Base-by-base conservation (phyloP, 1,284 basidiomycete species). In the Naganishia albida region DNA sequence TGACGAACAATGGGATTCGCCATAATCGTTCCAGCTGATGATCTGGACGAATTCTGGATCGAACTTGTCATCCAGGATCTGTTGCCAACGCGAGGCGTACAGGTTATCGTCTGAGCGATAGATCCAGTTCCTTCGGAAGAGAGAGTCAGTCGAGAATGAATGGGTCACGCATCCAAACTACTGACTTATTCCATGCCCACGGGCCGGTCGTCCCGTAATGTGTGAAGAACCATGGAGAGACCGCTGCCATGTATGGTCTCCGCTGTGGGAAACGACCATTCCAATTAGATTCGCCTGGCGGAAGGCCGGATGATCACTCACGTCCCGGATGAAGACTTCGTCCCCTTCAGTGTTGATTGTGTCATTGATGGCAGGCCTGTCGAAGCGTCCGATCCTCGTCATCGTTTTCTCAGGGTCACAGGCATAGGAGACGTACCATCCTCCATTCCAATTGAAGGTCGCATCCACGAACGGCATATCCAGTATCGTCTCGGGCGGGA, bases 191-290 rank as follows among this genome's bases (percentile, higher is more conserved):
- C 70, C 73, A 80, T 0, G 74, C 77, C 73, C 73, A 80, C 25
- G 72, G 62, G 7, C 77, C 77, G 16, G 67, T 68, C 15, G 70
- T 74, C 13, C 79, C 79, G 65, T 80, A 80, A 67, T 80, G 78
- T 3, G 85, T 85, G 71, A 84, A 86, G 76, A 86, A 86, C 79
- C 84, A 82, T 3, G 85, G 85, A 0, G 84, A 85, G 13, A 86
- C 80, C 3, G 83, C 82, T 0, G 85, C 85, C 85, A 87, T 86
- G 72, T 83, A 86, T 18, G 83, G 81, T 55, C 82, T 81, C 1
- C 76, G n/a, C 70, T 74, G 51, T 6, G 34, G 2, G 10, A 4
- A 48, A 12, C 12, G 4, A 25, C n/a, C 7, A 18, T 39, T 8
- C 30, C n/a, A 23, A 25, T 25, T 30, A 34, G 10, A 4, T 34